These are phyloP conservation scores for Candida michaelii DNA, from an alignment of 805 yeast species.

Conservation along the genomic window DNA sequence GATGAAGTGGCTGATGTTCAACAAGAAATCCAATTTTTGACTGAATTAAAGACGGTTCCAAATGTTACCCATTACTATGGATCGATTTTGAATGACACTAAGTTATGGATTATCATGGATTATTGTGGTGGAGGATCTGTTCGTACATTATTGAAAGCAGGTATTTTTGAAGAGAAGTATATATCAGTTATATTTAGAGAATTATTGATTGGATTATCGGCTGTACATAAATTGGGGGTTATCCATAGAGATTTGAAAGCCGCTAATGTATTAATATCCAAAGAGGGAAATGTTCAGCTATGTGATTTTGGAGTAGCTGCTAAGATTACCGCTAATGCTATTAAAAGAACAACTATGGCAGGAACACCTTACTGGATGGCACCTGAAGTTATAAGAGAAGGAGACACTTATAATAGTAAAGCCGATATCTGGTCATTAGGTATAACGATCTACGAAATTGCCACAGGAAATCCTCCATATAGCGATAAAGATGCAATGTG, in stretches of 20 bases:
- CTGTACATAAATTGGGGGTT: constrained; percentile 84
- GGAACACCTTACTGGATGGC: constrained; percentile 99
- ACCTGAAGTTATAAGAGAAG: constrained; percentile 94
- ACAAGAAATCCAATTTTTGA: constrained; percentile 82
- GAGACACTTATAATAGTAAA: constrained; percentile 79
- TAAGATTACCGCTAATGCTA: constrained; percentile 68
- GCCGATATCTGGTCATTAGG: constrained; percentile 99
- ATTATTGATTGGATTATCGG: constrained; percentile 69
- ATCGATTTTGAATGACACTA: constrained; percentile 81
- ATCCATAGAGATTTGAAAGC: constrained; percentile 97
- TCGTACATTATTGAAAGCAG: constrained; percentile 82
- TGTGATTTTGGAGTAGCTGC: constrained; percentile 99
- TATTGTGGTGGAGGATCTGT: constrained; percentile 95
- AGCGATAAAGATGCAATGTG: constrained; percentile 92
- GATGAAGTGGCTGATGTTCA: constrained; percentile 96
- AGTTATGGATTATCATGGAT: constrained; percentile 97
- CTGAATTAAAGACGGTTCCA: constrained; percentile 81
- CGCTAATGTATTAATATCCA: constrained; percentile 86
- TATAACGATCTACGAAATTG: constrained; percentile 88
- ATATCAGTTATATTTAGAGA: constrained; percentile 86
- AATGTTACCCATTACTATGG: constrained; percentile 93
- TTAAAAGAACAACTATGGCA: constrained; percentile 91
- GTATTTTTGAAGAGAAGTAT: constrained; percentile 80
- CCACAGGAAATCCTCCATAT: constrained; percentile 97
- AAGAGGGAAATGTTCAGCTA: constrained; percentile 84